Base-by-base conservation (phyloP, 2,329 filamentous ascomycete species). In the Microsporum ferrugineum region DNA sequence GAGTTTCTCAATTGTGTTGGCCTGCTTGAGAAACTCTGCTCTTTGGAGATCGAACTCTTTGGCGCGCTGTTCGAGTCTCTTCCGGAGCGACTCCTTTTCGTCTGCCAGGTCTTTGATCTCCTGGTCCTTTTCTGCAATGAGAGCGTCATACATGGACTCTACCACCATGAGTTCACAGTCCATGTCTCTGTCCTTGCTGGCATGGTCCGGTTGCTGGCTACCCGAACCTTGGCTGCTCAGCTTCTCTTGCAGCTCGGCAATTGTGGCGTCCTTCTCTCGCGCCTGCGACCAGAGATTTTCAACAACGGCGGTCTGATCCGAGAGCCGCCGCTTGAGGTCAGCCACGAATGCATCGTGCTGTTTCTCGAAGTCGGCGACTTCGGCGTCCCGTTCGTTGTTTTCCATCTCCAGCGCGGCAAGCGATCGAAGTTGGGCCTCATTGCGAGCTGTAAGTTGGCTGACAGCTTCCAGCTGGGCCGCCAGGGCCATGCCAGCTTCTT, bases 361-460 rank as follows among this genome's bases (percentile, higher is more conserved):
- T 29, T 57, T 57, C 55, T 43, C 17, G 7, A 57, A 33, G 23
- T 57, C 55, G 14, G 14, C 31, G 12, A n/a, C 55, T n/a, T 39
- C 55, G 47, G 61, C 23, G 23, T 57, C 45, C 36, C 55, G 38
- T 38, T 61, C 45, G 23, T 33, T 39, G 34, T 33, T 39, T 57
- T 57, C 34, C 55, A 43, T 29, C 33, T 57, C 34, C 34, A 57
- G 34, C 5, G 55, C 27, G 17, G 55, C 55, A 39, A 57, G 39
- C n/a, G 55, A 23, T 33, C 23, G 55, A 39, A 43, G 17, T 43
- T 57, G 34, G 29, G 3, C 55, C 29, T 31, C 34, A 5, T 39
- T 39, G 12, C 31, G 33, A 5, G 34, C 55, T n/a, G 7, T 34
- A 14, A 57, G 55, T n/a, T 41, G 17, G 34, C 29, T 3, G 27